Evolutionary conservation across 768 basidiomycete genomes (phyloP).

Genomic region (Podaxis sp.): DNA sequence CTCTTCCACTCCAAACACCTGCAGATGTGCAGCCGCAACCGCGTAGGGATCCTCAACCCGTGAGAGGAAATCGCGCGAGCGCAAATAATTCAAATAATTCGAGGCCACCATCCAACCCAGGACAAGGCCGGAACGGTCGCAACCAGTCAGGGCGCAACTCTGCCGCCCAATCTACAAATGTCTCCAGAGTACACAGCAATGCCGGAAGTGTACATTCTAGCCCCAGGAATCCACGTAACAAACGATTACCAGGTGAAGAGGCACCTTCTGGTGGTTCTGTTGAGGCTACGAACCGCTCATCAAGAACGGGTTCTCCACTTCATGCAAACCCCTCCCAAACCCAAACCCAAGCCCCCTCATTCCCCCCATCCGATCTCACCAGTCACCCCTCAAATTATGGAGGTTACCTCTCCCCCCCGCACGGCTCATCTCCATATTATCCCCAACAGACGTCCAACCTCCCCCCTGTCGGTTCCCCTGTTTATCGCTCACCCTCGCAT

Average conservation of each 20-base stretch:
- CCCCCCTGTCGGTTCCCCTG: conserved; percentile 1
- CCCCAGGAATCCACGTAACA: conserved; percentile 24
- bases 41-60: not conserved
- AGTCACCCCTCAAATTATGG: not conserved
- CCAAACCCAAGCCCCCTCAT: not conserved
- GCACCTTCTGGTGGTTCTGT: not conserved
- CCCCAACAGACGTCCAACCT: conserved; percentile 9
- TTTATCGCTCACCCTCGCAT: conserved; percentile 14
- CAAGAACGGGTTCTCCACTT: not conserved
- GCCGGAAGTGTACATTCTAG: conserved; percentile 25
- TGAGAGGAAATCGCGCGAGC: not conserved
- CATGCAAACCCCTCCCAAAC: conserved; percentile 1
- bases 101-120: not conserved
- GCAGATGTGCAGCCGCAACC: not conserved
- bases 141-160: conserved; percentile 25
- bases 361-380: conserved; percentile 1
- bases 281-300: conserved; percentile 3
- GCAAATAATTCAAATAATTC: not conserved
- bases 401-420: conserved; percentile 2
- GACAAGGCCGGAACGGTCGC: conserved; percentile 16
- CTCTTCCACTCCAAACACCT: conserved; percentile 6
- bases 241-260: conserved; percentile 38
- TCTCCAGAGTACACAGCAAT: conserved; percentile 32
- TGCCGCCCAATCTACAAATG: conserved; percentile 23
- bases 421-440: conserved; percentile 17